These are phyloP conservation scores for Corymbia calophylla DNA, from an alignment of 441 rosid species.

Conservation along the genomic window DNA sequence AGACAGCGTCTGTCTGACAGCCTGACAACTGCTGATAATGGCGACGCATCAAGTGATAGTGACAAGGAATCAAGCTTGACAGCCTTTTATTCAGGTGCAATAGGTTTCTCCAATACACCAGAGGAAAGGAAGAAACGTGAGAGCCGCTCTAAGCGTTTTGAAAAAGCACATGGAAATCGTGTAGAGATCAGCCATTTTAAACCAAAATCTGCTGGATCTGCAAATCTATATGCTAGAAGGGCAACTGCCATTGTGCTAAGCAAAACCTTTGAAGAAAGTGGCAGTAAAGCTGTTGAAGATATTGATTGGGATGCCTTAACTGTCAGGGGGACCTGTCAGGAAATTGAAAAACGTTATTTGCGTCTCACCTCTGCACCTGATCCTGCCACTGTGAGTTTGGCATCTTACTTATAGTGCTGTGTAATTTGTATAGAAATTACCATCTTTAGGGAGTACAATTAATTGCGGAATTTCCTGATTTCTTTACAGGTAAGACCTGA, in stretches of 20 bases:
- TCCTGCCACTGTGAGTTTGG: slow-evolving; percentile 69
- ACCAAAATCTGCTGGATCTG: slow-evolving; percentile 57
- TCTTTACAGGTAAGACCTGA: slow-evolving; percentile 90
- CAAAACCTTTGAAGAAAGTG: slow-evolving; percentile 71
- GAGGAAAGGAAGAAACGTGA: slow-evolving; percentile 95
- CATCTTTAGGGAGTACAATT: not conserved
- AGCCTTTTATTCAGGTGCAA: slow-evolving; percentile 66
- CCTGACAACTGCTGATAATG: slow-evolving; percentile 41
- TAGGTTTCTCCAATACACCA: slow-evolving; percentile 62
- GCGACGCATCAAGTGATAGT: slow-evolving; percentile 91
- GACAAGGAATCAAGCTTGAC: slow-evolving; percentile 75
- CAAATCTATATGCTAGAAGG: slow-evolving; percentile 63
- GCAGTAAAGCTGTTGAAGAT: slow-evolving; percentile 95
- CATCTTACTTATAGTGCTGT: not conserved
- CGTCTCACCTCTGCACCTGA: slow-evolving; percentile 99
- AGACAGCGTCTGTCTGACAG: slow-evolving; percentile 63
- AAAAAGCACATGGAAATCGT: slow-evolving; percentile 61
- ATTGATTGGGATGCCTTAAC: slow-evolving; percentile 99
- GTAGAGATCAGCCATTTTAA: slow-evolving; percentile 43
- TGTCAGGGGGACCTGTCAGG: slow-evolving; percentile 95
- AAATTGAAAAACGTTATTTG: slow-evolving; percentile 93
- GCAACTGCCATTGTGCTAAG: slow-evolving; percentile 70
- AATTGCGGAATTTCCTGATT: not conserved
- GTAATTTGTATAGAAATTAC: not conserved
- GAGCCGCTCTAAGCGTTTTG: slow-evolving; percentile 91